Percentiles rank a stretch among this genome's conserved stretches.
These are phyloP conservation scores for Alternaria brassicicola DNA, from an alignment of 2,329 filamentous ascomycete species.

Conservation along the genomic window DNA sequence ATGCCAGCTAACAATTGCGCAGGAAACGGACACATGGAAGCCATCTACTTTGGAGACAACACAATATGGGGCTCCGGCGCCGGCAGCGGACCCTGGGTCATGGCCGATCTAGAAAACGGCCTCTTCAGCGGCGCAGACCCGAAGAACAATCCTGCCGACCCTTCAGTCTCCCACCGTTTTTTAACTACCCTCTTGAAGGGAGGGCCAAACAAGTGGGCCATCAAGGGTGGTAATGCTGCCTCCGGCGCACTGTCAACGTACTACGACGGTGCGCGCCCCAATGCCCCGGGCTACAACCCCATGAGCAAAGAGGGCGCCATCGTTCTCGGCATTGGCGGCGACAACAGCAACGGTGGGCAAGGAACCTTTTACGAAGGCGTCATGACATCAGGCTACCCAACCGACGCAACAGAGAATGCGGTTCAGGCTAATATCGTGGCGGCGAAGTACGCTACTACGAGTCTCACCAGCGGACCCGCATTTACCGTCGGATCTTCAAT, in stretches of 20 bases:
- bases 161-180: conserved; percentile 62
- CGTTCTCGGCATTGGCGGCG: conserved; percentile 73
- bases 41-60: conserved; percentile 67
- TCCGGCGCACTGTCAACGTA: conserved; percentile 63
- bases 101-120: conserved; percentile 72
- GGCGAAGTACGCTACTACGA: conserved; percentile 60
- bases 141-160: conserved; percentile 58
- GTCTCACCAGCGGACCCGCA: conserved; percentile 57
- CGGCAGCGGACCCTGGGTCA: conserved; percentile 68
- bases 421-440: conserved; percentile 67
- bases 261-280: conserved; percentile 64
- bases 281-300: conserved; percentile 59
- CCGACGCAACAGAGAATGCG: conserved; percentile 62
- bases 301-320: conserved; percentile 71
- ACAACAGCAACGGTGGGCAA: conserved; percentile 65
- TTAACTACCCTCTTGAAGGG: conserved; percentile 65
- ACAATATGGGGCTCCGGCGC: conserved; percentile 63
- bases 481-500: conserved; percentile 58
- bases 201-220: conserved; percentile 61
- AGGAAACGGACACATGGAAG: conserved; percentile 70
- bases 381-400: conserved; percentile 67
- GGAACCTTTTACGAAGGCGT: conserved; percentile 71
- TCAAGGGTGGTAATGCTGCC: conserved; percentile 63
- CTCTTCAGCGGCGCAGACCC: conserved; percentile 63
- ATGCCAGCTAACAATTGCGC: neutral